Evolutionary conservation across 1,139 yeast genomes (phyloP).

Genomic region (Ogataea hybrid): DNA sequence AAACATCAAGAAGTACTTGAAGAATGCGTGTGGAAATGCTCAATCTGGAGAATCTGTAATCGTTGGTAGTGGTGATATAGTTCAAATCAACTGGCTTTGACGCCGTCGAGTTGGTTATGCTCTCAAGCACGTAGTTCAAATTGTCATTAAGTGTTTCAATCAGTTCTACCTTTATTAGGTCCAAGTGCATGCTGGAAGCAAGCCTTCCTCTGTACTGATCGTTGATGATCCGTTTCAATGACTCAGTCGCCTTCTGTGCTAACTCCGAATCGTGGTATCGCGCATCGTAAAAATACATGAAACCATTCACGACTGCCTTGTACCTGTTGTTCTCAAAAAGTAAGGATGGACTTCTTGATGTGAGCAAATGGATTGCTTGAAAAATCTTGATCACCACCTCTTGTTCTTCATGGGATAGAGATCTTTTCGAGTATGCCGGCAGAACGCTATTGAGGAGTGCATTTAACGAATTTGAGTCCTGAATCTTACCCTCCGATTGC

Average conservation of each 20-base stretch:
- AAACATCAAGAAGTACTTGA: slow-evolving; percentile 26
- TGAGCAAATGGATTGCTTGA: slow-evolving; percentile 23
- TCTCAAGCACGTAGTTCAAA: slow-evolving; percentile 14
- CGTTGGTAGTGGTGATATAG: slow-evolving; percentile 15
- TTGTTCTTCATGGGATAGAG: slow-evolving; percentile 19
- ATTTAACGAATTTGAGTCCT: slow-evolving; percentile 29
- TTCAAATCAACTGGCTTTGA: slow-evolving; percentile 13
- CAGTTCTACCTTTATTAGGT: slow-evolving; percentile 17
- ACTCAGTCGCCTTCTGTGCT: slow-evolving; percentile 21
- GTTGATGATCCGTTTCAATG: slow-evolving; percentile 20
- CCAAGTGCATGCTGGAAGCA: slow-evolving; percentile 17
- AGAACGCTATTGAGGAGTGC: slow-evolving; percentile 29
- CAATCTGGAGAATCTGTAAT: slow-evolving; percentile 25
- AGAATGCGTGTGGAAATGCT: slow-evolving; percentile 27
- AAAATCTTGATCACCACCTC: slow-evolving; percentile 28
- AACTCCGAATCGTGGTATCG: slow-evolving; percentile 21
- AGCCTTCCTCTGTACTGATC: slow-evolving; percentile 21
- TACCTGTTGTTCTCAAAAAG: slow-evolving; percentile 26
- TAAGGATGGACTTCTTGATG: slow-evolving; percentile 25
- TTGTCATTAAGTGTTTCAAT: slow-evolving; percentile 22
- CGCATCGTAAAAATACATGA: slow-evolving; percentile 27
- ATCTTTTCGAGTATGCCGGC: slow-evolving; percentile 22
- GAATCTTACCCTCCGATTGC: slow-evolving; percentile 24
- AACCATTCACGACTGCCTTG: slow-evolving; percentile 18
- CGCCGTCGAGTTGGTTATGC: slow-evolving; percentile 17